Evolutionary conservation across 2,329 filamentous ascomycete species (phyloP), one percentile per base, ranked within the genome.

Genomic region (Claviceps humidiphila): DNA sequence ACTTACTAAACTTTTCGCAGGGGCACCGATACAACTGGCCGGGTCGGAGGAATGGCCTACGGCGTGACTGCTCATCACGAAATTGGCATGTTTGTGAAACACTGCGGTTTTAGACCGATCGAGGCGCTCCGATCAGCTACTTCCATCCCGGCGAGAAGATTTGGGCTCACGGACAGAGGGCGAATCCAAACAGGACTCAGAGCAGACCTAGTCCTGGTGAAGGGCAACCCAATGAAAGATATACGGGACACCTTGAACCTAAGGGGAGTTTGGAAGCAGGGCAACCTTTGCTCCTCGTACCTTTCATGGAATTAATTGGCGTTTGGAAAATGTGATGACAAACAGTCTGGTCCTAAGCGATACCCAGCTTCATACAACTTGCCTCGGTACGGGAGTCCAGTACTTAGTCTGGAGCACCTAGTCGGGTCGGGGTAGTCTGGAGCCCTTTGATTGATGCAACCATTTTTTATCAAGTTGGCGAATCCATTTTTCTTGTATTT

Each of bases 81-180:
- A 50, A 53, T 58, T 40, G 52, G 54, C 40, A 26, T 56, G 22
- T 24, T 59, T 1, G 56, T 59, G 6, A 41, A 58, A 9, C 49
- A 57, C 17, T 56, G 50, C 3, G 54, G 51, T 38, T 55, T 56
- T 16, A 48, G 45, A n/a, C 56, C 57, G 0, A 51, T 54, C 3
- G 54, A 55, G 34, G 57, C 54, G 4, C 53, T 60, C 14, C 53
- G 52, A 8, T 54, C 55, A 1, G 56, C 53, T 3, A 58, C 57
- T 6, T 54, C 57, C 1, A 17, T 57, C 9, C 50, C 52, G 0
- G 58, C 57, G 2, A 47, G 53, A 13, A 43, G 50, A n/a, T 47
- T 60, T 42, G 51, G 51, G n/a, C 51, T 55, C 2, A 43, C 46
- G 1, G 56, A 58, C 17, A 45, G 55, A 11, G 58, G 56, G 0